Conservation (phyloP, 2,329 filamentous ascomycete species). For the Metarhizium brunneum region DNA sequence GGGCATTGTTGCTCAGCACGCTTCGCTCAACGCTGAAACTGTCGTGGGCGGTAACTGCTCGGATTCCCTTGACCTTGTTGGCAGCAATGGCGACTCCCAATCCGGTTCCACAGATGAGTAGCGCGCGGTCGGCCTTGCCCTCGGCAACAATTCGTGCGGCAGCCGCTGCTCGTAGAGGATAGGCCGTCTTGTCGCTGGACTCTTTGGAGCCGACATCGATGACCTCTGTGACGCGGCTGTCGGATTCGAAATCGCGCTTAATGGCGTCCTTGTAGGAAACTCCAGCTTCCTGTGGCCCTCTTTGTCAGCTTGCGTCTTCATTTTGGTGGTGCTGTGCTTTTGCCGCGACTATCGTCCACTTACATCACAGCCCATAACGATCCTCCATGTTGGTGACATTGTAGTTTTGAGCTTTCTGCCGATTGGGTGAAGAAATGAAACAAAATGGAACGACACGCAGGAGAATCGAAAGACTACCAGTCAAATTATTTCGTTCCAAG, state of each 20-base stretch:
- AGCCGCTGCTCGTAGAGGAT: conserved; percentile 68
- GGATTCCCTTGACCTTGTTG: conserved; percentile 76
- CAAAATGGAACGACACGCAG: not conserved
- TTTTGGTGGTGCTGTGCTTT: not conserved
- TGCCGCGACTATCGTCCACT: conserved; percentile 13
- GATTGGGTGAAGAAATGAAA: not conserved
- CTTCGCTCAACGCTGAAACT: conserved; percentile 75
- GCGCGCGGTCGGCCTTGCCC: conserved; percentile 64
- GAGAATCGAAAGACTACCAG: not conserved
- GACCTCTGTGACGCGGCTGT: conserved; percentile 57
- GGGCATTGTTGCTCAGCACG: conserved; percentile 75
- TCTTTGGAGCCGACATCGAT: conserved; percentile 65
- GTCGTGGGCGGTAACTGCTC: conserved; percentile 85
- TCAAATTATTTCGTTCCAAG: not conserved
- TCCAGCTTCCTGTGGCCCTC: conserved; percentile 52
- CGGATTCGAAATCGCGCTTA: conserved; percentile 60
- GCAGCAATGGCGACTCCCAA: conserved; percentile 82
- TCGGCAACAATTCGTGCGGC: conserved; percentile 55
- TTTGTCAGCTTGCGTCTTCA: not conserved
- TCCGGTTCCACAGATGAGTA: conserved; percentile 79
- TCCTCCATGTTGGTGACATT: conserved; percentile 41
- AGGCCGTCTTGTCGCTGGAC: conserved; percentile 65
- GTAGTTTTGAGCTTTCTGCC: conserved; percentile 5
- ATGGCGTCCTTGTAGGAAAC: conserved; percentile 71
- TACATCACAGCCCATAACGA: conserved; percentile 46